A percentile compares a stretch with the other conserved stretches of the same genome.
Evolutionary conservation across 75 land plant species (phyloP).

Genomic region (Sequoiadendron giganteum): DNA sequence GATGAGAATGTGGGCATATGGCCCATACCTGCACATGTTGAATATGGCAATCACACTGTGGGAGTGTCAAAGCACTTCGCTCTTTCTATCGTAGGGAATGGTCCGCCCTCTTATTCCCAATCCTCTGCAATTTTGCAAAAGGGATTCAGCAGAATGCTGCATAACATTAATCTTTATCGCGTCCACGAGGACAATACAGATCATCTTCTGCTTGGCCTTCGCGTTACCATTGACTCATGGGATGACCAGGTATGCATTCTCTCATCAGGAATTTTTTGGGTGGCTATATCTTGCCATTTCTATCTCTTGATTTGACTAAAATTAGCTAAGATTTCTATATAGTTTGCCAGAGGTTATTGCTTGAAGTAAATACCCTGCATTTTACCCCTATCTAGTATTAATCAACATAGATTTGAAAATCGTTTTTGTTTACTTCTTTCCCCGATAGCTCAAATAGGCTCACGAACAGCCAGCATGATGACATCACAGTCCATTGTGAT

Average conservation of each 20-base stretch:
- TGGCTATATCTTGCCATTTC: neutral
- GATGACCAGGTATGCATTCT: neutral
- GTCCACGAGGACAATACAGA: neutral
- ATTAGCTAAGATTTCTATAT: neutral
- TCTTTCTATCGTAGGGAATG: neutral
- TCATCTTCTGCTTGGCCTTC: neutral
- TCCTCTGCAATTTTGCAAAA: neutral
- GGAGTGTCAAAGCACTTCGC: neutral
- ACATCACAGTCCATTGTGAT: too few species aligned
- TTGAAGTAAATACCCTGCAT: neutral
- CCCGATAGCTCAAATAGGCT: too few species aligned
- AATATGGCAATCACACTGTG: conserved; percentile 2
- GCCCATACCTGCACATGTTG: neutral
- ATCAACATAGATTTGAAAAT: neutral
- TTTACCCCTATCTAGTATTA: neutral
- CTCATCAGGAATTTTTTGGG: neutral
- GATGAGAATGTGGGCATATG: neutral
- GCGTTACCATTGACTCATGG: neutral
- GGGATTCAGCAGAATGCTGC: neutral
- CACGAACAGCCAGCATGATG: too few species aligned
- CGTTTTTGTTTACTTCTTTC: too few species aligned
- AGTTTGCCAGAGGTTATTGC: neutral
- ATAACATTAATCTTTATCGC: neutral
- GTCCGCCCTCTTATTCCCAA: neutral
- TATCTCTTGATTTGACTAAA: neutral